Evolutionary conservation across 768 basidiomycete species (phyloP), one percentile per base, ranked within the genome.

Genomic region (Megacollybia marginata): DNA sequence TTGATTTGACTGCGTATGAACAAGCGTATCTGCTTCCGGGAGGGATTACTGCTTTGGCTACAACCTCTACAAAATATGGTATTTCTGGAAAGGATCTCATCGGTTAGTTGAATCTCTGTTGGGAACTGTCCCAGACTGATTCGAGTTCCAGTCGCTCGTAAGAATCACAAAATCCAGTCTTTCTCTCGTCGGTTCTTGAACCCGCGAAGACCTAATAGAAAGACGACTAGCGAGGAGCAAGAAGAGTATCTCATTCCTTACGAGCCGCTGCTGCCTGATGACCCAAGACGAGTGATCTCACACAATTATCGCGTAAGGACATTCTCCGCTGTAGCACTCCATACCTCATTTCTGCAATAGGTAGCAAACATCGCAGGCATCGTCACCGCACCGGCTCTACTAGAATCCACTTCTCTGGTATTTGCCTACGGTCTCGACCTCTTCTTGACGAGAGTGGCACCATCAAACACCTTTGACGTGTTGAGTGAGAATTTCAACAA

Each of bases 401-500:
- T 96, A 20, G 95, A 98, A 65, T 94, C 92, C 5, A 97, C 92
- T 0, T 92, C 92, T 0, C 67, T 97, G 6, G 79, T 97, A 23
- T 82, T 97, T 59, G 80, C 83, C 1, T 83, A 84, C 58, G 94
- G 95, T 5, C 73, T 93, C 8, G 95, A 98, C 66, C 72, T 97
- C 55, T 97, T 97, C 76, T 70, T 83, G 23, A 90, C 90, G 10
- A 79, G 92, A 13, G 76, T 90, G 4, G 78, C 88, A 35, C 92
- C 94, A 1, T 93, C 91, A 10, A 82, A 80, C 36, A 91, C 92
- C 16, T 98, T 98, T 58, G 95, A 98, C 60, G 83, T 96, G 20
- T 77, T 98, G 8, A 90, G 79, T 57, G 88, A 93, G 64, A 83
- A 73, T 59, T 98, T 98, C 66, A 97, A 97, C 71, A 96, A 97